Evolutionary conservation across 192 early-diverging fungal genomes (phyloP).

Genomic region (Coemansia sp.): DNA sequence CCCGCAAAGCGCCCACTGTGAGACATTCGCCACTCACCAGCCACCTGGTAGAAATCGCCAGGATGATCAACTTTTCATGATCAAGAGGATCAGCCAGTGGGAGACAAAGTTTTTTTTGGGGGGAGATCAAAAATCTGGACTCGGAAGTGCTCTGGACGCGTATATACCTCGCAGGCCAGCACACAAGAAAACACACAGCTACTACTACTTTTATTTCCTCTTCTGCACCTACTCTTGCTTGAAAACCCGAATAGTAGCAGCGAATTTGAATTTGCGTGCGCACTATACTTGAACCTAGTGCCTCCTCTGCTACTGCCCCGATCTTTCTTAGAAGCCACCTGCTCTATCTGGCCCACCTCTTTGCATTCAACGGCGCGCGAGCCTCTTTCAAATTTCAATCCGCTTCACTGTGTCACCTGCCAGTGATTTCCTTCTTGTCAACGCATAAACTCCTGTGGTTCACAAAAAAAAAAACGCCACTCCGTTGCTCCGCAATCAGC

Average conservation of each 20-base stretch:
- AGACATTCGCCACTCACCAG: background rate
- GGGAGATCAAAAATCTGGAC: background rate
- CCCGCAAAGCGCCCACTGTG: background rate
- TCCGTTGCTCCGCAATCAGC: background rate
- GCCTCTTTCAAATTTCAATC: background rate
- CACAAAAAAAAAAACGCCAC: background rate
- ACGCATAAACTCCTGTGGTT: background rate
- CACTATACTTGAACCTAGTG: background rate
- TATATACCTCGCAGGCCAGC: background rate
- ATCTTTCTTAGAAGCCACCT: background rate
- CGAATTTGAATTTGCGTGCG: background rate
- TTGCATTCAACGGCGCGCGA: constrained; percentile 8
- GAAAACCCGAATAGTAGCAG: background rate
- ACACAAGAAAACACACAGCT: background rate
- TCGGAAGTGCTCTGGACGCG: background rate
- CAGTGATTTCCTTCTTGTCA: background rate
- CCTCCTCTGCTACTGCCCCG: background rate
- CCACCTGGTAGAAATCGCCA: background rate
- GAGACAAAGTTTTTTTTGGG: background rate
- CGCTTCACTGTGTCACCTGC: background rate
- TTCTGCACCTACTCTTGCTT: constrained; percentile 1
- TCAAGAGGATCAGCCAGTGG: background rate
- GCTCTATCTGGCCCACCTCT: background rate
- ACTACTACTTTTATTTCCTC: constrained; percentile 4
- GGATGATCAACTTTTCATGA: background rate